Percentiles rank a stretch among this genome's conserved stretches.
Conservation (phyloP, 2,329 filamentous ascomycete genomes). For the Cladosporium sp. region DNA sequence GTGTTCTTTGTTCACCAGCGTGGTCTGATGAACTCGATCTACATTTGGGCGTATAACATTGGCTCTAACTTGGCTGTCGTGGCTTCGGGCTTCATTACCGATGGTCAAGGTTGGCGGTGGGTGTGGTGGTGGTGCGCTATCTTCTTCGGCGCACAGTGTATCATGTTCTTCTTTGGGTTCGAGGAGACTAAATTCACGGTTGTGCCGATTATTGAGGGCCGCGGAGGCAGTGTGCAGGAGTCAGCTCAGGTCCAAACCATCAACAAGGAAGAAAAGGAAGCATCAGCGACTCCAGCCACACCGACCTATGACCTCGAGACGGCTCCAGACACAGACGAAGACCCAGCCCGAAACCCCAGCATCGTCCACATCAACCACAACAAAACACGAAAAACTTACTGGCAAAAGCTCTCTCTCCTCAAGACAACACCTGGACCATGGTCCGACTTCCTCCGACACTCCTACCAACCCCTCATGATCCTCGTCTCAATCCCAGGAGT, state of each 20-base stretch:
- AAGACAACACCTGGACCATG: constrained; percentile 29
- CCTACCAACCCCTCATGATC: constrained; percentile 35
- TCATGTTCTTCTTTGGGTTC: constrained; percentile 42
- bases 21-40: constrained; percentile 46
- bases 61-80: constrained; percentile 38
- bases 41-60: constrained; percentile 36
- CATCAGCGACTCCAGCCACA: constrained; percentile 1
- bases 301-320: constrained; percentile 13
- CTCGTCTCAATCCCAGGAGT: constrained; percentile 39
- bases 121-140: constrained; percentile 47
- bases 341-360: constrained; percentile 18
- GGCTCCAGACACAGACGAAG: constrained; percentile 2
- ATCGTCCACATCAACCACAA: constrained; percentile 24
- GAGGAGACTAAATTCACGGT: constrained; percentile 36
- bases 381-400: constrained; percentile 41
- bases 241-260: neutral
- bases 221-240: constrained; percentile 19
- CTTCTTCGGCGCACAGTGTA: constrained; percentile 34
- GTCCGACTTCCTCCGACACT: constrained; percentile 31
- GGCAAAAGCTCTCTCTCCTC: constrained; percentile 38
- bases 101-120: constrained; percentile 47
- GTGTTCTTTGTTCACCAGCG: constrained; percentile 45
- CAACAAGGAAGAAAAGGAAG: constrained; percentile 7
- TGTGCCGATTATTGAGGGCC: constrained; percentile 17
- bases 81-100: constrained; percentile 39